Percentiles rank a stretch among this genome's conserved stretches.
These are phyloP conservation scores for Leptographium radiaticola DNA, from an alignment of 2,329 filamentous ascomycete species.

Conservation along the genomic window DNA sequence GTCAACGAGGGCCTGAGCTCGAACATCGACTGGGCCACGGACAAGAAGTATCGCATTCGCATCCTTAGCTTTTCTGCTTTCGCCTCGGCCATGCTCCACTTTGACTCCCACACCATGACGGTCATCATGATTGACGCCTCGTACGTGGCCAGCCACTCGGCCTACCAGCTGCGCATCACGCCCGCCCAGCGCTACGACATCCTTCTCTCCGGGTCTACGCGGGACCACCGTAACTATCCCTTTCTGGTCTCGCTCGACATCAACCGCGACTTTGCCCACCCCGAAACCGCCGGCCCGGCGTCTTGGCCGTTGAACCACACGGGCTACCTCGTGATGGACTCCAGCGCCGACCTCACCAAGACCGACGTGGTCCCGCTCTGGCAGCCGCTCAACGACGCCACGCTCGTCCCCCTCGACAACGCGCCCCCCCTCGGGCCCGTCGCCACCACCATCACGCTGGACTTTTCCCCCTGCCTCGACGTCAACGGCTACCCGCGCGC, in stretches of 20 bases:
- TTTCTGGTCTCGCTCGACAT: conserved; percentile 29
- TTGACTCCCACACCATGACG: conserved; percentile 29
- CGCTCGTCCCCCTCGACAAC: conserved; percentile 40
- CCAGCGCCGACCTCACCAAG: conserved; percentile 14
- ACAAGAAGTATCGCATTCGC: conserved; percentile 33
- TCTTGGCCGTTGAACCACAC: conserved; percentile 27
- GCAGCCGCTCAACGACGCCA: conserved; percentile 49
- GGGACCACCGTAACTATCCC: conserved; percentile 26
- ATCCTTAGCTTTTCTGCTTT: conserved; percentile 33
- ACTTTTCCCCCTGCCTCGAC: conserved; percentile 46
- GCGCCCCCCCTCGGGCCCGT: conserved; percentile 21
- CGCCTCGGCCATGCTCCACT: conserved; percentile 28
- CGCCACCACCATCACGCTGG: conserved; percentile 41
- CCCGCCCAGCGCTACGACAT: conserved; percentile 34
- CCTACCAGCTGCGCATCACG: conserved; percentile 26
- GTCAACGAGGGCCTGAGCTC: conserved; percentile 28
- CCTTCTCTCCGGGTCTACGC: conserved; percentile 20
- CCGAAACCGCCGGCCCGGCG: conserved; percentile 13
- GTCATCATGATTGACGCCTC: conserved; percentile 31
- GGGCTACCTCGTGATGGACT: conserved; percentile 28
- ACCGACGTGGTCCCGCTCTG: conserved; percentile 21
- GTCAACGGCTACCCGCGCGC: conserved; percentile 48
- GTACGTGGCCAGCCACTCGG: conserved; percentile 22
- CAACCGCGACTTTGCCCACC: conserved; percentile 26
- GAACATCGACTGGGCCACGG: conserved; percentile 23